Percentiles rank a stretch among this genome's conserved stretches.
Evolutionary conservation across 768 basidiomycete species (phyloP).

Genomic region (Hypsizygus marmoreus): DNA sequence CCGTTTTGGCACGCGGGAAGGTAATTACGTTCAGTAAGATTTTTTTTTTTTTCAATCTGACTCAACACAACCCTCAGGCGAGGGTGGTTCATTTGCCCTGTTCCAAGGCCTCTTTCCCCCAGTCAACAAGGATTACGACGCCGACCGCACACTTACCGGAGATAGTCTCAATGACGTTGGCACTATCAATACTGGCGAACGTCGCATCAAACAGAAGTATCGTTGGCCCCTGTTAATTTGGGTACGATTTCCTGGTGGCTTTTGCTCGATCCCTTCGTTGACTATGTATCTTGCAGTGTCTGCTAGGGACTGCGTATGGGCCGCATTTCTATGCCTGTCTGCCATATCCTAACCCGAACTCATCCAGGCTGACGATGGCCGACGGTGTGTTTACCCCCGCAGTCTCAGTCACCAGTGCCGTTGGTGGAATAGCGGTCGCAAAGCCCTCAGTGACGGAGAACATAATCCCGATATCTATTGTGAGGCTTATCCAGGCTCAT

Average conservation of each 20-base stretch:
- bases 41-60: background rate
- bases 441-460: conserved; percentile 46
- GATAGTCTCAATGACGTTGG: conserved; percentile 32
- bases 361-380: conserved; percentile 55
- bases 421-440: conserved; percentile 68
- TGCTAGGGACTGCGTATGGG: conserved; percentile 61
- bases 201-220: conserved; percentile 30
- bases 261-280: background rate
- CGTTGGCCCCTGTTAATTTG: conserved; percentile 57
- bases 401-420: conserved; percentile 68
- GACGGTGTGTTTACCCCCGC: conserved; percentile 73
- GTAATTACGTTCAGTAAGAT: conserved; percentile 23
- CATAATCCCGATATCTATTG: conserved; percentile 62
- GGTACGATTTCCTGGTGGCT: conserved; percentile 36
- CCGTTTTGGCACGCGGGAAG: conserved; percentile 52
- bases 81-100: conserved; percentile 70
- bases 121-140: conserved; percentile 42
- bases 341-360: background rate
- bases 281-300: too few relatives aligned
- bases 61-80: conserved; percentile 39
- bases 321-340: background rate
- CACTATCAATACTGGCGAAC: conserved; percentile 12
- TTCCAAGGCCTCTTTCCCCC: conserved; percentile 63
- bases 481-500: conserved; percentile 22
- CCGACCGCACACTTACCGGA: conserved; percentile 55